A percentile compares a stretch with the other conserved stretches of the same genome.
Conservation (phyloP, 2,329 filamentous ascomycete species). For the Monilinia fructicola region DNA sequence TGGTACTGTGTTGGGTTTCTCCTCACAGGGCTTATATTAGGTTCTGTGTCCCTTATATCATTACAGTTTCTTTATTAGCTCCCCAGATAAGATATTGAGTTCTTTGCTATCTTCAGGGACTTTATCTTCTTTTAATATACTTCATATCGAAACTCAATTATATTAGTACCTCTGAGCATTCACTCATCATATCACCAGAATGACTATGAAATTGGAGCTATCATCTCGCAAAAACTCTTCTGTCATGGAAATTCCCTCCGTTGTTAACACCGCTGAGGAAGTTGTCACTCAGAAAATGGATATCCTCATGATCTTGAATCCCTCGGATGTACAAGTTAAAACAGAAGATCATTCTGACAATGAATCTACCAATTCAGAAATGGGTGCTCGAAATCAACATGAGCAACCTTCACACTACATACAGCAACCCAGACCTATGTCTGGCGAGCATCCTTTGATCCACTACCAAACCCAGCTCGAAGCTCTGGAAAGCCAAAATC, state of each 20-base stretch:
- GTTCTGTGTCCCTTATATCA: background rate
- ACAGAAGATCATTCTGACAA: background rate
- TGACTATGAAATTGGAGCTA: background rate
- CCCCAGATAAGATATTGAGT: background rate
- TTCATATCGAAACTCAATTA: background rate
- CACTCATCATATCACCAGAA: background rate
- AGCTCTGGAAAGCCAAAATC: background rate
- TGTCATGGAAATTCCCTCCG: conserved; percentile 16
- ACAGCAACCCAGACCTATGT: background rate
- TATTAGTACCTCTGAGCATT: background rate
- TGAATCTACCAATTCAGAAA: background rate
- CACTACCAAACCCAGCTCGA: background rate
- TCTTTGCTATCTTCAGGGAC: background rate
- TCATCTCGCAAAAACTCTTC: conserved; percentile 4
- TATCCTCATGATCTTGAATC: conserved; percentile 15
- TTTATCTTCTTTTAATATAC: background rate
- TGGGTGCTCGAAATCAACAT: background rate
- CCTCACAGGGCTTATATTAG: conserved; percentile 9
- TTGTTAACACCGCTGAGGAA: background rate
- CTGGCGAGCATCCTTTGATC: background rate
- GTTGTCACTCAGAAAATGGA: conserved; percentile 3
- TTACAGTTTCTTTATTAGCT: background rate
- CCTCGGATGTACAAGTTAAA: background rate
- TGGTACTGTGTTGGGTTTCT: conserved; percentile 16
- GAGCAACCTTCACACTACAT: conserved; percentile 6